Conservation (phyloP, 345 rosid species). For the Eucalyptus regnans region DNA sequence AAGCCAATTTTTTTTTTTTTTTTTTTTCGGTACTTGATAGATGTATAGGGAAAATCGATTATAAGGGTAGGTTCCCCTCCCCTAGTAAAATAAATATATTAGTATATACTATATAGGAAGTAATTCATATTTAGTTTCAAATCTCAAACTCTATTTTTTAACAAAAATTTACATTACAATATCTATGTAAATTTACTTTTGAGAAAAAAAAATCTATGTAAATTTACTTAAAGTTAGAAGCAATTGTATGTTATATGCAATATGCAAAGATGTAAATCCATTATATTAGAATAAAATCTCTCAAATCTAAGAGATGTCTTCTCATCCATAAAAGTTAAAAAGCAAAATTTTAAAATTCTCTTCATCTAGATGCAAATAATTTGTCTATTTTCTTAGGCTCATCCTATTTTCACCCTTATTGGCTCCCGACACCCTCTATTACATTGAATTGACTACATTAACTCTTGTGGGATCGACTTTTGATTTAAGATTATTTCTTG, state of each 20-base stretch:
- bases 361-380: neutral
- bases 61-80: neutral
- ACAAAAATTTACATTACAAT: neutral
- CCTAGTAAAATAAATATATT: neutral
- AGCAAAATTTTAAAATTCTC: neutral
- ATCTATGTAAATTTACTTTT: neutral
- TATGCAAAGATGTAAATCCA: neutral
- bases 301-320: neutral
- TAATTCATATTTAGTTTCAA: neutral
- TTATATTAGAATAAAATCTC: neutral
- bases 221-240: neutral
- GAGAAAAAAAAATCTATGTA: neutral
- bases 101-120: neutral
- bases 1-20: neutral
- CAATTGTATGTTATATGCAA: neutral
- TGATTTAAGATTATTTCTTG: too few species aligned
- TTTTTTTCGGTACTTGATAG: too few species aligned
- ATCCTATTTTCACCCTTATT: too few species aligned
- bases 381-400: neutral
- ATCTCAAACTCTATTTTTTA: neutral
- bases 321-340: neutral
- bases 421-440: too few species aligned
- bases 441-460: too few species aligned
- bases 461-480: too few species aligned
- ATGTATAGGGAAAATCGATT: neutral